These are phyloP conservation scores for Diaporthe caulivora DNA, from an alignment of 2,329 filamentous ascomycete genomes.

Conservation along the genomic window DNA sequence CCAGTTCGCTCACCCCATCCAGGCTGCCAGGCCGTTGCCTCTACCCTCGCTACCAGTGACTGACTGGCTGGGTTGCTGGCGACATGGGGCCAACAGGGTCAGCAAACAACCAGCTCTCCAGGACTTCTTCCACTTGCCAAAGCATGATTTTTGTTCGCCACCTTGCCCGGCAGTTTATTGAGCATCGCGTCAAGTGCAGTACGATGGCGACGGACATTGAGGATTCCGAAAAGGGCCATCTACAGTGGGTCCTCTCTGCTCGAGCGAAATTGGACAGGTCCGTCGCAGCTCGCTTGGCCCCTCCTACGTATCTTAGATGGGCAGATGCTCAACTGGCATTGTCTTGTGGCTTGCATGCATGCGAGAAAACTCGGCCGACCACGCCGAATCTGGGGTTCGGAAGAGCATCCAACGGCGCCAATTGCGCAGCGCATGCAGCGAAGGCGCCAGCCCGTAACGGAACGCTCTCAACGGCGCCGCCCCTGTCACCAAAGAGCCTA, in stretches of 20 bases:
- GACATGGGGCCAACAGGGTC: constrained; percentile 25
- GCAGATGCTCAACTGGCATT: constrained; percentile 20
- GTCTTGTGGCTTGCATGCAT: constrained; percentile 36
- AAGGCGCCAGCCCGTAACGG: constrained; percentile 5
- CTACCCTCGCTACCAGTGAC: constrained; percentile 24
- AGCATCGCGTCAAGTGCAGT: background rate
- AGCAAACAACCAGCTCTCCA: constrained; percentile 3
- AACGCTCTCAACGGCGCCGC: constrained; percentile 7
- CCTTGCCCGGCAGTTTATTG: constrained; percentile 6
- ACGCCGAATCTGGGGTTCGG: constrained; percentile 33
- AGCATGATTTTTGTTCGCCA: constrained; percentile 18
- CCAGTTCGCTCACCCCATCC: background rate
- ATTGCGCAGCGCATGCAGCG: constrained; percentile 22
- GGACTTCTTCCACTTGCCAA: background rate
- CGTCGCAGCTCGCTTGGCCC: constrained; percentile 36
- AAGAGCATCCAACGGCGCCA: constrained; percentile 30
- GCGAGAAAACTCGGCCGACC: constrained; percentile 15
- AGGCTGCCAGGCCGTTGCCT: background rate
- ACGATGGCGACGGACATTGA: constrained; percentile 18
- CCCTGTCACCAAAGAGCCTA: constrained; percentile 1
- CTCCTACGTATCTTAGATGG: constrained; percentile 11
- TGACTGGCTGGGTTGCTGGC: background rate
- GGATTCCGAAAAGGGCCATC: constrained; percentile 21
- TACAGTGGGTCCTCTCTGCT: constrained; percentile 18
- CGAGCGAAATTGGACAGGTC: constrained; percentile 38